phyloP scores from a whole-genome alignment of 192 early-diverging fungal genomes.

The Umbelopsis vinacea region DNA sequence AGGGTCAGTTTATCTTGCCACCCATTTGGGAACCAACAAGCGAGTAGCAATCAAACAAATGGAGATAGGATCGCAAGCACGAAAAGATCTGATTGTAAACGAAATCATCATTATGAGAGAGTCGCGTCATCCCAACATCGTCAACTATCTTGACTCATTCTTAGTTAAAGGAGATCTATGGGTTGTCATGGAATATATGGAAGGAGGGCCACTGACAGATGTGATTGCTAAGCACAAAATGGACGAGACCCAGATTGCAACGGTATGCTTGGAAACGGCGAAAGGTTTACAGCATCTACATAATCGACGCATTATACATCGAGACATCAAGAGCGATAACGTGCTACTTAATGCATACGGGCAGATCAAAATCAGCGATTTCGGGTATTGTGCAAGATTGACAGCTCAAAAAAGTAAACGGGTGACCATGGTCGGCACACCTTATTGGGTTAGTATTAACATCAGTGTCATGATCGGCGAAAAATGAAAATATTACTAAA shows the following conservation, averaged over 20 bases:
- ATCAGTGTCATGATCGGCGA: neutral
- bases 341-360: constrained; percentile 68
- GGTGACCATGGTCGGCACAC: constrained; percentile 72
- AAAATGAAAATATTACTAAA: too few species aligned
- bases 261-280: constrained; percentile 70
- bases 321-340: constrained; percentile 79
- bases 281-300: constrained; percentile 70
- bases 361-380: constrained; percentile 79
- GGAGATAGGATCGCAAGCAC: constrained; percentile 78
- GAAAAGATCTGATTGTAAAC: constrained; percentile 83
- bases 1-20: constrained; percentile 73
- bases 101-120: constrained; percentile 80
- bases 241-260: constrained; percentile 80
- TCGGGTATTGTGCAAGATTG: constrained; percentile 83
- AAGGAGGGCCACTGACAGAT: constrained; percentile 85
- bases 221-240: constrained; percentile 80
- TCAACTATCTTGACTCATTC: constrained; percentile 84
- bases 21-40: constrained; percentile 49
- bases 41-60: constrained; percentile 84
- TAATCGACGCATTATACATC: constrained; percentile 69
- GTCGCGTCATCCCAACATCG: constrained; percentile 78
- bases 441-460: constrained; percentile 60
- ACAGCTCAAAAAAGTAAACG: constrained; percentile 70
- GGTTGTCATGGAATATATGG: constrained; percentile 95
- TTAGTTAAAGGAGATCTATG: constrained; percentile 78